These are phyloP conservation scores for Endoconidiophora polonica DNA, from an alignment of 2,329 filamentous ascomycete genomes.

Conservation along the genomic window DNA sequence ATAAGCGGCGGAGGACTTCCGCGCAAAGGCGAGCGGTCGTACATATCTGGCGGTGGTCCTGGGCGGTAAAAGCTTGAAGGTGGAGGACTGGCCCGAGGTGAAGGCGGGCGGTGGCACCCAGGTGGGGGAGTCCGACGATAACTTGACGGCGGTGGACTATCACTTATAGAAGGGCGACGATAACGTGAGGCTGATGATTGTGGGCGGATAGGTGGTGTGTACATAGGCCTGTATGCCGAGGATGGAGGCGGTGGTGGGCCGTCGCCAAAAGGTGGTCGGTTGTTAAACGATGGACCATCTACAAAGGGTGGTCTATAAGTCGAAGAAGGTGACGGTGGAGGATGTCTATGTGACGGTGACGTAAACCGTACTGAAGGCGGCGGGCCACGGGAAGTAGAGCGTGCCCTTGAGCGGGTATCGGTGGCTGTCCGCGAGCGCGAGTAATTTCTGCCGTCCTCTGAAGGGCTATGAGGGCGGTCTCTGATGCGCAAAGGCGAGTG, in stretches of 20 bases:
- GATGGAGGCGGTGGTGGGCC: background rate
- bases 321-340: background rate
- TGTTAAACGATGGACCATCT: background rate
- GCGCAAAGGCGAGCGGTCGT: background rate
- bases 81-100: background rate
- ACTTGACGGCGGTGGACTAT: background rate
- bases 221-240: background rate
- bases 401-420: background rate
- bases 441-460: background rate
- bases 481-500: constrained; percentile 1
- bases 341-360: background rate
- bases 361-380: constrained; percentile 7
- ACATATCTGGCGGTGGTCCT: background rate
- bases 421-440: background rate
- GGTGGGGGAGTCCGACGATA: background rate
- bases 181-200: background rate
- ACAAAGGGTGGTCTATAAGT: background rate
- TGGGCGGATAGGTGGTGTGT: background rate
- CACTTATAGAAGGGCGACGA: background rate
- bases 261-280: background rate
- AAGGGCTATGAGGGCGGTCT: constrained; percentile 1
- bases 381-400: constrained; percentile 6
- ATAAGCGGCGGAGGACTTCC: background rate
- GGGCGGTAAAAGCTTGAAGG: background rate
- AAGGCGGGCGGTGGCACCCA: background rate